Base-by-base conservation (phyloP, 257 asterid genomes). In the Agastache rugosa region DNA sequence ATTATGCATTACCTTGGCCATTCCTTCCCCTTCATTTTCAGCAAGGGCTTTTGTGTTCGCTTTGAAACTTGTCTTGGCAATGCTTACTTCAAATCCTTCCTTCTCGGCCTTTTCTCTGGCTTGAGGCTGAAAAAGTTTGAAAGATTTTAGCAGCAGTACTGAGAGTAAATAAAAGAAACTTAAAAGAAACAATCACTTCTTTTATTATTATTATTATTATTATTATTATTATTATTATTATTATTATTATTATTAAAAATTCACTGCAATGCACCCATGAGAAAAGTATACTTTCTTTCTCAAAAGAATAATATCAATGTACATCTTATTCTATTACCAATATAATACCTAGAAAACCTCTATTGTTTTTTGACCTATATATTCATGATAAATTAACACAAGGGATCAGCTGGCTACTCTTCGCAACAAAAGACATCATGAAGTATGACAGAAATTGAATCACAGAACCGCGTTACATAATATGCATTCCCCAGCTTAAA, bases 31-130 rank as follows among this genome's bases (percentile, higher is more conserved):
- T 87, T 92, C 96, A 86, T 92, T 90, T 82, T 92, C 98, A 78
- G 96, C 98, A 39, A 92, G 91, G 64, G 98, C 98, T 82, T 92
- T 92, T 54, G 96, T 92, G 89, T 92, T 92, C 7, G 98, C 97
- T 87, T 92, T 92, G 85, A 92, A 92, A 83, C 93, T 92, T 76
- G 97, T 90, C 90, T 90, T 92, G 60, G 89, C 91, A 55, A 92
- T 72, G 72, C 96, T 85, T 73, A 90, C 73, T 85, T 90, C 96
- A 83, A 92, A 92, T 73, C 98, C 97, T 82, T 89, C 98, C 85
- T 86, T 90, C 85, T 81, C 87, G 56, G 96, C 96, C 59, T 87
- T 92, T 82, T 92, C 97, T 78, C 94, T 90, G 58, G 98, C 98
- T 87, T 90, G 98, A 80, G 98, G 98, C 98, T 90, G 77, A 69